Evolutionary conservation across 768 basidiomycete genomes (phyloP).

Genomic region (Psilocybe cubensis): DNA sequence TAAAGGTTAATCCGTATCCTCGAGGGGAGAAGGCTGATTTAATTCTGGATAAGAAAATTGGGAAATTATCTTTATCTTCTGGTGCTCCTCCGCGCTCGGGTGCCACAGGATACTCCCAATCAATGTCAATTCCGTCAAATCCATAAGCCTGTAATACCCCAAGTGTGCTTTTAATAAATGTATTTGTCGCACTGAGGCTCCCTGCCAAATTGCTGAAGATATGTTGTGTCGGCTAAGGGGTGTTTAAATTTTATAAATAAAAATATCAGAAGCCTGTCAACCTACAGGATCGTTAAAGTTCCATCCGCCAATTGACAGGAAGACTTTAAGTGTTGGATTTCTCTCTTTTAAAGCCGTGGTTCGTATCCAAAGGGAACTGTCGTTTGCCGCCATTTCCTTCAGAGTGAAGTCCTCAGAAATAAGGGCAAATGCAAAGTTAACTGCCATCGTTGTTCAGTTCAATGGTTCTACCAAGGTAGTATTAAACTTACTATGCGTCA

Average conservation of each 20-base stretch:
- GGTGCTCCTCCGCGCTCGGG: slow-evolving; percentile 26
- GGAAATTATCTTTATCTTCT: slow-evolving; percentile 25
- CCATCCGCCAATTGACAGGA: slow-evolving; percentile 23
- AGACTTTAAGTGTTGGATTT: slow-evolving; percentile 24
- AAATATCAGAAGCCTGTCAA: not conserved
- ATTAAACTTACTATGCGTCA: slow-evolving; percentile 18
- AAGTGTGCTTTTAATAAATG: slow-evolving; percentile 22
- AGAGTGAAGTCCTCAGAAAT: slow-evolving; percentile 21
- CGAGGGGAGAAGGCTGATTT: slow-evolving; percentile 22
- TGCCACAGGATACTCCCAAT: slow-evolving; percentile 28
- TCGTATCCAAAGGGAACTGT: slow-evolving; percentile 22
- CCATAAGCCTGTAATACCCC: slow-evolving; percentile 24
- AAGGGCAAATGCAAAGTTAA: slow-evolving; percentile 31
- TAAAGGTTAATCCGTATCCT: slow-evolving; percentile 28
- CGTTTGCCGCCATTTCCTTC: slow-evolving; percentile 24
- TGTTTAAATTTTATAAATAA: not conserved
- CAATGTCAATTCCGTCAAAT: slow-evolving; percentile 31
- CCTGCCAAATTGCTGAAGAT: slow-evolving; percentile 25
- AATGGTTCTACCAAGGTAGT: not conserved
- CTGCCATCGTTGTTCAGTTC: not conserved
- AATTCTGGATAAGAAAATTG: slow-evolving; percentile 23
- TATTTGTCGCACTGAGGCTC: slow-evolving; percentile 15
- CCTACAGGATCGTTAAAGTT: slow-evolving; percentile 9
- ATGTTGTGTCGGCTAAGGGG: slow-evolving; percentile 17
- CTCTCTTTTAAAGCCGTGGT: slow-evolving; percentile 26